These are phyloP conservation scores for Bacidia gigantensis DNA, from an alignment of 495 filamentous ascomycete genomes.

Conservation along the genomic window DNA sequence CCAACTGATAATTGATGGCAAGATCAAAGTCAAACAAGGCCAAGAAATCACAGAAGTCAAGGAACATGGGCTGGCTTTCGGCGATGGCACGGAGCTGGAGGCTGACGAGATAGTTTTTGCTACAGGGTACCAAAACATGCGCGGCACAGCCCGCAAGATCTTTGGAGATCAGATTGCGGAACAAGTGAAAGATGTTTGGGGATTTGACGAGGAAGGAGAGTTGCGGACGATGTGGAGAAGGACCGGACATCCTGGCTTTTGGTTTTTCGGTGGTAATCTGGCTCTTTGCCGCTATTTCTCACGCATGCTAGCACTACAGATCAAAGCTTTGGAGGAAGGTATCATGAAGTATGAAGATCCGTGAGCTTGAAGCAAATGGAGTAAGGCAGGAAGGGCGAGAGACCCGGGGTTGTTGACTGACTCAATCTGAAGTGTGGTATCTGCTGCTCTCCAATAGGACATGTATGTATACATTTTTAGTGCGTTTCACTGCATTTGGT, in stretches of 20 bases:
- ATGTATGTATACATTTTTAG: too few relatives aligned
- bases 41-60: slow-evolving; percentile 48
- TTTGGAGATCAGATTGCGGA: slow-evolving; percentile 61
- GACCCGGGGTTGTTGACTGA: neutral
- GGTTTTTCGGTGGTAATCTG: slow-evolving; percentile 75
- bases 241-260: slow-evolving; percentile 62
- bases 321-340: slow-evolving; percentile 51
- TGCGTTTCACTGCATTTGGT: too few relatives aligned
- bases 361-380: too few relatives aligned
- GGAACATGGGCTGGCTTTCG: slow-evolving; percentile 46
- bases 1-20: slow-evolving; percentile 59
- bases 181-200: slow-evolving; percentile 59
- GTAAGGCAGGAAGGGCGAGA: neutral
- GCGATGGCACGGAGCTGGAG: slow-evolving; percentile 50
- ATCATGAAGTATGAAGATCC: slow-evolving; percentile 19
- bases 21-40: slow-evolving; percentile 63
- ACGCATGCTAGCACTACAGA: slow-evolving; percentile 58
- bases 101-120: slow-evolving; percentile 76
- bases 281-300: slow-evolving; percentile 62
- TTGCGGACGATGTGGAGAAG: slow-evolving; percentile 54
- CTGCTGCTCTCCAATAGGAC: too few relatives aligned
- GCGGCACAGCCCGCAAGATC: slow-evolving; percentile 37
- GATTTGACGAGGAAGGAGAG: slow-evolving; percentile 65
- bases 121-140: slow-evolving; percentile 65
- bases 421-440: too few relatives aligned